Base-by-base conservation (phyloP, 1,284 basidiomycete species). In the Quambalaria eucalypti region DNA sequence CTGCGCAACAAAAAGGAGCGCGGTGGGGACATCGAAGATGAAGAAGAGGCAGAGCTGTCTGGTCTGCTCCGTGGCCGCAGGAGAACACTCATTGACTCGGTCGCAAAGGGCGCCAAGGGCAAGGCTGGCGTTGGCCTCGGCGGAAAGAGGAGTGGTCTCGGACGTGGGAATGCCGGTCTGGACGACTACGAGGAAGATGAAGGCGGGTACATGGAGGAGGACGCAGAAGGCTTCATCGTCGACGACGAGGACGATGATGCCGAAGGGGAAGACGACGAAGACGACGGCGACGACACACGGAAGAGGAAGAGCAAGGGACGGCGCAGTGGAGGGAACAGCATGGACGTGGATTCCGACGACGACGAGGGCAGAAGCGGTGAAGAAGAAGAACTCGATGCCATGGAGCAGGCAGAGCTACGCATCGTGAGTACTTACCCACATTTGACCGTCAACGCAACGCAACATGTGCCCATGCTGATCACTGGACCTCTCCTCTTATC, bases 271-370 rank as follows among this genome's bases (percentile, higher is more conserved):
- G 42, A 46, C 21, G 42, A 46, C 5, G 42, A 46, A 21, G 42
- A 46, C 12, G 42, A 46, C 12, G 42, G 7, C 42, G 42, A 21
- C 4, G 42, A 23, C 42, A 26, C 5, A 26, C 16, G 42, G 36
- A 39, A 25, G 42, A 46, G 25, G 25, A 46, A 21, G 42, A 23
- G 25, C 21, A 26, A 7, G 42, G 14, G 21, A 26, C 25, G 21
- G 42, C 19, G 42, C 42, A 46, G 25, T 5, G 25, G 21, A 23
- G 42, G 42, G 14, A 21, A 26, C 42, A 26, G 21, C 7, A 46
- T 46, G 42, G 42, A 46, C 25, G 6, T 46, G 42, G 42, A 46
- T 39, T n/a, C n/a, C n/a, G n/a, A n/a, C n/a, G n/a, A n/a, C n/a
- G n/a, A n/a, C n/a, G n/a, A n/a, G n/a, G n/a, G n/a, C n/a, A n/a